These are phyloP conservation scores for Candida silvicultrix DNA, from an alignment of 805 yeast species.

Conservation along the genomic window DNA sequence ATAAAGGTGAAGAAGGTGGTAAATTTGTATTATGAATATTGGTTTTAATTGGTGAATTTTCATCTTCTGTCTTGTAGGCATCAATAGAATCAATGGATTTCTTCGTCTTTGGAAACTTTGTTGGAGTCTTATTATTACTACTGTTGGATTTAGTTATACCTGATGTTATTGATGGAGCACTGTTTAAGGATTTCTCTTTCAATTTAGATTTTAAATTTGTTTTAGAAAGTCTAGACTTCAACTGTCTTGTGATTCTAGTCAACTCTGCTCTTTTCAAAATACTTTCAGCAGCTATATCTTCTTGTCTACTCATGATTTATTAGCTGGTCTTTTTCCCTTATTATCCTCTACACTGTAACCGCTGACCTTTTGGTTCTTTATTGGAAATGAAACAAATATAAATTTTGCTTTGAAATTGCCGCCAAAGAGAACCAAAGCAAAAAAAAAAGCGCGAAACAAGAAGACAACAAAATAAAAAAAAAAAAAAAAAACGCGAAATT, in stretches of 20 bases:
- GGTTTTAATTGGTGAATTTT: constrained; percentile 1
- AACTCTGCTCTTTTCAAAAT: constrained; percentile 40
- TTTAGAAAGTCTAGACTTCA: constrained; percentile 33
- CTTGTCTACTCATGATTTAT: constrained; percentile 11
- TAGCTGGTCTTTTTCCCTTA: background rate
- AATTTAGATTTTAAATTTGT: constrained; percentile 32
- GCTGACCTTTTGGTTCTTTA: no score
- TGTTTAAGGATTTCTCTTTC: constrained; percentile 4
- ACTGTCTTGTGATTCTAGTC: constrained; percentile 38
- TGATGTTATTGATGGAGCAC: constrained; percentile 1
- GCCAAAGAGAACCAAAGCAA: no score
- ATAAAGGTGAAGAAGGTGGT: constrained; percentile 23
- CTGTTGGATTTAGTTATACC: background rate
- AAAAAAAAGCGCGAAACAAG: no score
- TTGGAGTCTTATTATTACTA: background rate
- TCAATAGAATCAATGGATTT: constrained; percentile 16
- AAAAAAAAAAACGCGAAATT: background rate
- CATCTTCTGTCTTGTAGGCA: constrained; percentile 18
- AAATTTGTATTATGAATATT: constrained; percentile 1
- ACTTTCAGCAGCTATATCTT: constrained; percentile 36
- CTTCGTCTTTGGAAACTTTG: constrained; percentile 7
- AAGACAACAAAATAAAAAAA: no score
- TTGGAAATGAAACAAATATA: no score
- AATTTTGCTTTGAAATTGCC: no score
- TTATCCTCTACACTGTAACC: no score